These are phyloP conservation scores for Neurospora sp. DNA, from an alignment of 495 filamentous ascomycete genomes.

Conservation along the genomic window DNA sequence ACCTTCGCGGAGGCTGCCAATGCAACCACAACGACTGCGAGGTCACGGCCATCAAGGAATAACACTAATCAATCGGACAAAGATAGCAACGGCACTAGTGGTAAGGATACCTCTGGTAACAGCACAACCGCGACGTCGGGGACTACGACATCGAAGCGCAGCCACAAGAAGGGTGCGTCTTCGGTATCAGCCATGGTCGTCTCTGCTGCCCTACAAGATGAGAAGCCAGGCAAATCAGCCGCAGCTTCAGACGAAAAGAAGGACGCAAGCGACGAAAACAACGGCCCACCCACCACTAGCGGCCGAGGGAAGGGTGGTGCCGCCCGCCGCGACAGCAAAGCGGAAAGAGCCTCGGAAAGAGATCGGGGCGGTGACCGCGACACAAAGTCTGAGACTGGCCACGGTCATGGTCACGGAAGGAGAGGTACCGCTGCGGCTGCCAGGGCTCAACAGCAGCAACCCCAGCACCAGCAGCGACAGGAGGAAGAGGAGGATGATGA, in stretches of 20 bases:
- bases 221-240: background rate
- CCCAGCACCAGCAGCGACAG: conserved; percentile 24
- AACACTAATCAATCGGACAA: conserved; percentile 2
- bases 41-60: conserved; percentile 19
- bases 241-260: background rate
- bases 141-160: conserved; percentile 40
- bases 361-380: background rate
- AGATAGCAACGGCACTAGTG: background rate
- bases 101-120: background rate
- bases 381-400: background rate
- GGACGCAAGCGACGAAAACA: conserved; percentile 7
- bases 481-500: conserved; percentile 45
- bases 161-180: conserved; percentile 55
- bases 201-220: background rate
- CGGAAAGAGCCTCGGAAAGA: background rate
- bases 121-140: conserved; percentile 4
- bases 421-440: background rate
- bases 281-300: background rate
- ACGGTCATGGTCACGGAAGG: background rate
- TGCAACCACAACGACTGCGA: conserved; percentile 12
- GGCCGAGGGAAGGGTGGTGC: background rate
- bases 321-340: background rate
- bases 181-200: conserved; percentile 27
- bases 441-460: conserved; percentile 16
- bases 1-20: conserved; percentile 39